Conservation (phyloP, 192 early-diverging fungal genomes). For the Backusella luteola region DNA sequence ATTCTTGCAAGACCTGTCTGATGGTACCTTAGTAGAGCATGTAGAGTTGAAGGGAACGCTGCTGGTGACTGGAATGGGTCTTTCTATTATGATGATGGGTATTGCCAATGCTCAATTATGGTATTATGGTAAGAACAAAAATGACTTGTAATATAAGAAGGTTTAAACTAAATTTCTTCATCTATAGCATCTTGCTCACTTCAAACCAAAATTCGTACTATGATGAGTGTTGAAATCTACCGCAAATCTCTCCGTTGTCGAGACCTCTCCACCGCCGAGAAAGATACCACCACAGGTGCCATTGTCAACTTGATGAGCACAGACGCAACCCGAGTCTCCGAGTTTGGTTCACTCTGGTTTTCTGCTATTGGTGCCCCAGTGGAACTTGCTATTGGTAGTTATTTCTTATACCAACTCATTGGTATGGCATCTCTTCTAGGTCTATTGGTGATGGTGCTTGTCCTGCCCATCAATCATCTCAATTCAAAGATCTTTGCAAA, state of each 20-base stretch:
- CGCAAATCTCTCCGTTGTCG: constrained; percentile 55
- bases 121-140: constrained; percentile 22
- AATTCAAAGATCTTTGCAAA: constrained; percentile 34
- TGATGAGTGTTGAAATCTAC: constrained; percentile 57
- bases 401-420: constrained; percentile 73
- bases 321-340: constrained; percentile 62
- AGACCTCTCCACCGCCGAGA: constrained; percentile 42
- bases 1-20: constrained; percentile 12
- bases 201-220: constrained; percentile 23
- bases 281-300: constrained; percentile 43
- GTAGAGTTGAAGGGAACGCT: constrained; percentile 53
- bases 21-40: neutral
- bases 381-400: constrained; percentile 60
- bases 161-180: no score
- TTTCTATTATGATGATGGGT: constrained; percentile 49
- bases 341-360: constrained; percentile 48
- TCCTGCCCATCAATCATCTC: constrained; percentile 40
- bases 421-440: constrained; percentile 79
- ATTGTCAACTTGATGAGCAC: constrained; percentile 74
- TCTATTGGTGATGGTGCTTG: constrained; percentile 53
- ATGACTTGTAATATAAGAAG: no score
- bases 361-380: constrained; percentile 56
- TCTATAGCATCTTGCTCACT: constrained; percentile 18
- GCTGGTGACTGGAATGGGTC: constrained; percentile 51
- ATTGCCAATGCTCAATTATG: constrained; percentile 18